Base-by-base conservation (phyloP, 768 basidiomycete species). In the Psilocybe subaeruginosa region DNA sequence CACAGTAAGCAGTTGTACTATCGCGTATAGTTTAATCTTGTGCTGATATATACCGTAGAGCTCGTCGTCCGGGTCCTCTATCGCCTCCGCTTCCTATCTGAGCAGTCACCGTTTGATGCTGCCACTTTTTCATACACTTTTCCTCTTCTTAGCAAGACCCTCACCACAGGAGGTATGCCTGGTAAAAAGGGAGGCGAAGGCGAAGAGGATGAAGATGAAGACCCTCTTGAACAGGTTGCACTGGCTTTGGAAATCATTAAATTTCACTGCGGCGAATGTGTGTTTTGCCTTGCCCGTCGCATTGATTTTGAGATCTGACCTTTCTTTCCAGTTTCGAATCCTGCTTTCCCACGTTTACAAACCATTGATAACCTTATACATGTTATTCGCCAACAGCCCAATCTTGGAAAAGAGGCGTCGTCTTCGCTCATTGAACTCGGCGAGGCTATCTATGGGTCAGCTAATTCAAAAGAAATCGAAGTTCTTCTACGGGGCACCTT, bases 61-160 rank as follows among this genome's bases (percentile, higher is more conserved):
- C 78, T 98, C 33, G 81, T 96, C 27, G 78, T 92, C 49, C 91
- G 97, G 29, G 88, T 99, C 1, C 79, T 99, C 1, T 91, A 97
- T 71, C 87, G 92, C 17, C 72, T 99, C 0, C 87, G 92, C 17
- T 90, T 84, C 60, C 78, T 96, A 3, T 88, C 93, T 0, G 92
- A 96, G 63, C 89, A 93, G 64, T 76, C 84, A 0, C 86, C 94
- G 0, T 89, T 98, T 54, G 93, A 97, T 69, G 82, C 90, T 0
- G 86, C 92, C 1, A 95, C 95, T 0, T 97, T 92, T 74, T 86
- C 92, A 0, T 93, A 95, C 65, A 75, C 85, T 0, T 90, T 88
- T 51, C 91, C 93, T 7, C 80, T 99, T 11, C 75, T 98, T 3
- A 84, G 78, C 8, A 82, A 84, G 48, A 85, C 97, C 17, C 77